Base-by-base conservation (phyloP, 2,329 filamentous ascomycete genomes). In the Colletotrichum lentis region DNA sequence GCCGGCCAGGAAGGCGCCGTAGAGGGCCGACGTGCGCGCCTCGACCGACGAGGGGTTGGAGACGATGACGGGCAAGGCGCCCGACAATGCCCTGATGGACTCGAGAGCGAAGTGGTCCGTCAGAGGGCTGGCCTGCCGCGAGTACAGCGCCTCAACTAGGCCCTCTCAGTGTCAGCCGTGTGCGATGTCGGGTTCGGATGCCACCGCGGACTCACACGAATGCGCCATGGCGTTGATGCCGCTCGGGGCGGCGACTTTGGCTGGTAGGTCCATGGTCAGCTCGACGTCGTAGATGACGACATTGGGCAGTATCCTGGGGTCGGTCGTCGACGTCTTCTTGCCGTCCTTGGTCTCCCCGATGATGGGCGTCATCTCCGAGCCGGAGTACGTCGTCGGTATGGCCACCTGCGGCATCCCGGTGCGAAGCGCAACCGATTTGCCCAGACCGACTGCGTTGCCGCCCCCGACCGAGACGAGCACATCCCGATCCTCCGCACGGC, bases 401-500 rank as follows among this genome's bases (percentile, higher is more conserved):
- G 85, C 87, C 50, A 88, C 82, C 72, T 88, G 86, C 22, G 84
- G 84, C 41, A 88, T 77, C 0, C 80, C 81, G 41, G 85, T 86
- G 49, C 83, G 80, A 55, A 84, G 77, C 54, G 81, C 82, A 60
- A 88, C 82, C 1, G 84, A 83, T 71, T 86, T 85, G 2, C 86
- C 86, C 24, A 90, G 76, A 1, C 86, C 86, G 60, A 88, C 86
- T 2, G 87, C 88, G 62, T 85, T 88, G 35, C 87, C 86, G 58
- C 88, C 87, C 5, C 88, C 88, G 68, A 90, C 85, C 47, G 85
- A 88, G 52, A 90, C 79, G 46, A 90, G 80, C 35, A 82, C 82
- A 74, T 90, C 88, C 20, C 84, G 83, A 4, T 77, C 77, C 6
- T 73, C 62, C 6, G 78, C 73, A 18, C 73, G 72, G 5, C 72